Evolutionary conservation across 2,329 filamentous ascomycete species (phyloP).

Genomic region (Fusarium albosuccineum): DNA sequence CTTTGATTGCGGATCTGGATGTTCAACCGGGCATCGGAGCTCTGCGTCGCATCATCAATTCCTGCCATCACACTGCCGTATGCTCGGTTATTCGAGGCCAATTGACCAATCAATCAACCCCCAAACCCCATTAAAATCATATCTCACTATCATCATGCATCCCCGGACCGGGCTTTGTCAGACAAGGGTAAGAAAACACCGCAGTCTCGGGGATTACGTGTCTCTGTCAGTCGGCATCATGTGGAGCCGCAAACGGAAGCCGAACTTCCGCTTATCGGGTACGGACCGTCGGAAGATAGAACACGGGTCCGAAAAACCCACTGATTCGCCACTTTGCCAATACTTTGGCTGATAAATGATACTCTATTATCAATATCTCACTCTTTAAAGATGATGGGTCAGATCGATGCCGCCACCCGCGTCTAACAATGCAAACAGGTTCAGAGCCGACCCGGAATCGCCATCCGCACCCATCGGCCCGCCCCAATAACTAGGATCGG

Average conservation of each 20-base stretch:
- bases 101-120: neutral
- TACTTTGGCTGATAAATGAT: neutral
- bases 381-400: conserved; percentile 54
- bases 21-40: neutral
- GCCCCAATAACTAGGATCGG: conserved; percentile 57
- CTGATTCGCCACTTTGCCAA: neutral
- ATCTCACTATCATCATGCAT: neutral
- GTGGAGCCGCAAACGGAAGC: neutral
- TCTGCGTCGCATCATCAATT: neutral
- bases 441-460: conserved; percentile 61
- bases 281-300: neutral
- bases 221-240: neutral
- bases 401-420: conserved; percentile 66
- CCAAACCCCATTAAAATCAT: neutral
- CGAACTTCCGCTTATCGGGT: conserved; percentile 20
- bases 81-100: conserved; percentile 1
- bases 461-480: conserved; percentile 54
- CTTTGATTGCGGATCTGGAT: neutral
- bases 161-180: neutral
- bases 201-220: neutral
- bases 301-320: neutral
- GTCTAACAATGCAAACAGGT: conserved; percentile 65
- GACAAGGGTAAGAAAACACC: neutral
- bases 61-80: neutral
- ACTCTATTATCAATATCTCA: neutral